Base-by-base conservation (phyloP, 305 asterid species). In the Petunia hybrid region DNA sequence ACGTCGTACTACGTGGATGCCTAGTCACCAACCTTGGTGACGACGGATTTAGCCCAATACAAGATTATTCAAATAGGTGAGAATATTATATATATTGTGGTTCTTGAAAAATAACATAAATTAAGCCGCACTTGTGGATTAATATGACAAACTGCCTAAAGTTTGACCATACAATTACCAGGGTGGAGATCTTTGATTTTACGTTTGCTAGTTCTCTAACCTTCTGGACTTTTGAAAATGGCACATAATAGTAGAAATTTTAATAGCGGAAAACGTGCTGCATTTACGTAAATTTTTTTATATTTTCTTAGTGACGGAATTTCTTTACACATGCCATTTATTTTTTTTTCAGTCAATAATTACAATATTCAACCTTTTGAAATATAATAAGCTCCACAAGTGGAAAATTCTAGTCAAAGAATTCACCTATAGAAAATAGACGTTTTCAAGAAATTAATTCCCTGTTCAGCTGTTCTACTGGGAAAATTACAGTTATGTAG, bases 341-440 rank as follows among this genome's bases (percentile, higher is more conserved):
- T 9, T 22, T 45, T 70, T 45, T 70, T 70, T 45, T 70, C 57
- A 13, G 12, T 70, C 43, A 70, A 70, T 70, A 31, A 70, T 46
- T 31, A 5, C 6, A 70, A 31, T 70, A 67, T 2, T 70, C 77
- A 70, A 70, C 12, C 31, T 45, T 22, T 45, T 69, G 1, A 43
- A 46, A 10, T 31, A 70, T 70, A 70, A 46, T 70, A 69, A 43
- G 6, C 59, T 43, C 59, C 40, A 55, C 5, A 70, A 16, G 3
- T 70, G 5, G 6, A 31, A 70, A 70, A 9, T 70, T 70, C 56
- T 46, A 70, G 77, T 70, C 60, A 70, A 70, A 45, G 42, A 70
- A 31, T 31, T 70, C 60, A 46, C 12, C 77, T 45, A 45, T 70
- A 45, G 12, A 45, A 22, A 53, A 22, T 45, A 70, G 3, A 46